Evolutionary conservation across 2,329 filamentous ascomycete genomes (phyloP), one percentile per base, ranked within the genome.

Genomic region (Myriosclerotinia curreyana): DNA sequence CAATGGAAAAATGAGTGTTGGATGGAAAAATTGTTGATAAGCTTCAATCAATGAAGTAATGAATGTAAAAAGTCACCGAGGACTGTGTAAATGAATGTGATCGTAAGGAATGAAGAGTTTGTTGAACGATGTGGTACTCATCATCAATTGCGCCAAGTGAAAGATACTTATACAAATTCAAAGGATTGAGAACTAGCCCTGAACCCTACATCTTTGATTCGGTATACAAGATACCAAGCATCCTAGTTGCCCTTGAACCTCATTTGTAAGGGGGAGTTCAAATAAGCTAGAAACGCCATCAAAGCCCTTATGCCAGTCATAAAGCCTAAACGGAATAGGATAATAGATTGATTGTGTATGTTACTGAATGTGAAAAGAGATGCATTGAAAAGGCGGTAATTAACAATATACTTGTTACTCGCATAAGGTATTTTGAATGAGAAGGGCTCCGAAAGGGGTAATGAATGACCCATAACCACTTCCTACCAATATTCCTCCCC

Each of bases 41-140:
- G 51, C 61, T 63, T 63, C 61, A 63, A 51, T 63, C 61, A 63
- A 63, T 63, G 61, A 63, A 63, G 61, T 42, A 61, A 54, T 53
- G 59, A 61, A 44, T 42, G 51, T 56, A 58, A 17, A 15, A 22
- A 63, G 60, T 63, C 60, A 50, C 53, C 52, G 20, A 50, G 61
- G 52, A 63, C 61, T 63, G 34, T 38, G 31, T 38, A 63, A 58
- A 63, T 63, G 61, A 63, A 50, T 63, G 61, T 63, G 52, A 56
- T 59, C 44, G 61, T 44, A 56, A 50, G 42, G 52, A 63, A 63
- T 50, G 44, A 63, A 56, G 34, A 12, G 54, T 59, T 40, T 38
- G 44, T 50, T 59, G 61, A 63, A 59, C 22, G 44, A 63, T 58
- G 31, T 17, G 50, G 25, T n/a, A 22, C 6, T 42, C 31, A 17